Conservation (phyloP, 164 flowering plant species). For the Echeveria elegans region DNA sequence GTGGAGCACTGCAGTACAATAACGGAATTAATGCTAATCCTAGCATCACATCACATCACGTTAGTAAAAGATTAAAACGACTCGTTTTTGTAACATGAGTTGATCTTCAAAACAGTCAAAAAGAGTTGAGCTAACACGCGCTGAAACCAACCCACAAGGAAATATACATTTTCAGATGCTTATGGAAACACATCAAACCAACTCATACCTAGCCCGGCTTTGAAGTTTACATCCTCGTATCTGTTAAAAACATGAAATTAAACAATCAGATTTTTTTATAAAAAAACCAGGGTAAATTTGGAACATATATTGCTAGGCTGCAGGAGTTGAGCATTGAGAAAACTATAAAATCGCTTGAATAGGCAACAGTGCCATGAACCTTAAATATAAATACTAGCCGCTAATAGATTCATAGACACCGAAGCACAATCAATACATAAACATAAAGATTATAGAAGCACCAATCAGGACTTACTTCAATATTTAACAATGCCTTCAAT, state of each 20-base stretch:
- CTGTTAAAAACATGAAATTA: slow-evolving; percentile 29
- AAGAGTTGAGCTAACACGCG: too few species aligned
- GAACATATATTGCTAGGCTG: background rate
- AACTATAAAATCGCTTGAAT: background rate
- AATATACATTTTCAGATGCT: too few species aligned
- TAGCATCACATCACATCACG: too few species aligned
- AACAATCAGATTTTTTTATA: too few species aligned
- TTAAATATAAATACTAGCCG: background rate
- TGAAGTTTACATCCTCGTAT: slow-evolving; percentile 91
- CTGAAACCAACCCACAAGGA: too few species aligned
- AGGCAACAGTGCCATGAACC: background rate
- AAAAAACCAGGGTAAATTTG: background rate
- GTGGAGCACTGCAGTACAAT: slow-evolving; percentile 64
- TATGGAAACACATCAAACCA: background rate
- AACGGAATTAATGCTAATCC: slow-evolving; percentile 8
- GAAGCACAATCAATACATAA: background rate
- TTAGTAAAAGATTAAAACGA: too few species aligned
- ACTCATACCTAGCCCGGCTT: slow-evolving; percentile 61
- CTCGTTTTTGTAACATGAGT: too few species aligned
- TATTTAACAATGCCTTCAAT: slow-evolving; percentile 74
- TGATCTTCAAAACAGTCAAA: too few species aligned
- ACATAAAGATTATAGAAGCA: background rate
- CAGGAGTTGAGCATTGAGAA: background rate
- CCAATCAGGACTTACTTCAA: slow-evolving; percentile 63
- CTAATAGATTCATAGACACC: background rate